Evolutionary conservation across 2,329 filamentous ascomycete species (phyloP).

Genomic region (Epichloe sp.): DNA sequence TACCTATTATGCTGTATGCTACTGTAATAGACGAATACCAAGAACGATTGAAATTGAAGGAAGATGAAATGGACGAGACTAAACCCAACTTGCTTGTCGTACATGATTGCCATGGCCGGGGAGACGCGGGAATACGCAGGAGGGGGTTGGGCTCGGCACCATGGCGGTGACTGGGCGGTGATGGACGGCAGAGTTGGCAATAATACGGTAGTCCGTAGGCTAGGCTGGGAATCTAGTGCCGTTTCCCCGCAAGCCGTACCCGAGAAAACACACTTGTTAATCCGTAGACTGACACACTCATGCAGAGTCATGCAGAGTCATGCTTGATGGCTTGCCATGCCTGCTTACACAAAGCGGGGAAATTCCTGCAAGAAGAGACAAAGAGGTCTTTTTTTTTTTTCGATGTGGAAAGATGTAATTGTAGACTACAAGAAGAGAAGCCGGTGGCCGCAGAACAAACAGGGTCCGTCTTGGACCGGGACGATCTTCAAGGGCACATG

Average conservation of each 20-base stretch:
- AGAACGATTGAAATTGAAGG: neutral
- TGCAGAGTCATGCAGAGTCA: neutral
- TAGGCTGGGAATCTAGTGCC: no score
- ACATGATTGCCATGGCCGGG: neutral
- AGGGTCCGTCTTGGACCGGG: neutral
- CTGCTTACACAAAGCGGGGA: neutral
- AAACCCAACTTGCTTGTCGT: neutral
- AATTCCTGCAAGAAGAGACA: neutral
- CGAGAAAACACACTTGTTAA: neutral
- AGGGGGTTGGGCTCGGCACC: neutral
- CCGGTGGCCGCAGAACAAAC: no score
- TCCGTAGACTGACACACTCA: neutral
- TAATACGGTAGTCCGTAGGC: no score
- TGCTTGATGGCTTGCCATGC: no score
- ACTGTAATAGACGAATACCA: neutral
- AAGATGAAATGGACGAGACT: neutral
- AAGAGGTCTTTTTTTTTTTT: neutral
- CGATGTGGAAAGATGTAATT: neutral
- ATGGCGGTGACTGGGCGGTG: neutral
- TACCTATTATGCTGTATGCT: neutral
- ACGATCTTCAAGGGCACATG: neutral
- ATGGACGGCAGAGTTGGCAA: no score
- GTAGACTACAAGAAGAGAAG: neutral
- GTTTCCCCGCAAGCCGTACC: neutral
- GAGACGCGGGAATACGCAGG: neutral